Conservation (phyloP, 2,329 filamentous ascomycete genomes). For the Hirsutella rhossiliensis region DNA sequence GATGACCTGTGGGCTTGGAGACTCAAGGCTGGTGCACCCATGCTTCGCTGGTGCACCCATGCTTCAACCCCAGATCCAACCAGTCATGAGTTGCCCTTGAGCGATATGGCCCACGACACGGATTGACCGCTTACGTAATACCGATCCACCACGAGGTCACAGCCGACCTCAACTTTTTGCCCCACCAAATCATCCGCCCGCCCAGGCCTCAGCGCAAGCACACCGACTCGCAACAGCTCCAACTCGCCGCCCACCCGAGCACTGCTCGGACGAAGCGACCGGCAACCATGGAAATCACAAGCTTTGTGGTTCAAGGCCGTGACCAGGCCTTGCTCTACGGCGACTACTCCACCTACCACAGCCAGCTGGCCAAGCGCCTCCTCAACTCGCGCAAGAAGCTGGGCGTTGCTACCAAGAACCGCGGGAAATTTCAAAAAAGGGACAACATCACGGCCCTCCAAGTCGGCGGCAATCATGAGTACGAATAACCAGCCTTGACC, state of each 20-base stretch:
- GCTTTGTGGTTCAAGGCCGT: conserved; percentile 65
- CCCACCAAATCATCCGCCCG: too few species aligned
- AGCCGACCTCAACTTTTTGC: too few species aligned
- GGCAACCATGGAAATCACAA: conserved; percentile 73
- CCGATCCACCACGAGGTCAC: too few species aligned
- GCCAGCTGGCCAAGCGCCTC: conserved; percentile 67
- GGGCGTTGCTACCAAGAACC: conserved; percentile 70
- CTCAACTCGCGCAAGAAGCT: conserved; percentile 77
- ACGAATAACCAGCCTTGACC: conserved; percentile 19
- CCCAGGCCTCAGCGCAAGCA: too few species aligned
- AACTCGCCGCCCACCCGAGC: neutral
- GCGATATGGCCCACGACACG: too few species aligned
- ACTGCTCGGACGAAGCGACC: neutral
- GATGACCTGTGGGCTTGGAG: too few species aligned
- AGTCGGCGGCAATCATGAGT: conserved; percentile 66
- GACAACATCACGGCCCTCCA: conserved; percentile 60
- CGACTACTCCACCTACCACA: conserved; percentile 78
- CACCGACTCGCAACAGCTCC: too few species aligned
- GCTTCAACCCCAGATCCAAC: too few species aligned
- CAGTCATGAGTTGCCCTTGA: too few species aligned
- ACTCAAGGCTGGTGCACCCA: too few species aligned
- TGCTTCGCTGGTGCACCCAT: too few species aligned
- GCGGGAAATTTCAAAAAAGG: conserved; percentile 72
- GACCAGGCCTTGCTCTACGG: conserved; percentile 78
- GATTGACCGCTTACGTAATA: too few species aligned